A percentile compares a stretch with the other conserved stretches of the same genome.
These are phyloP conservation scores for Paecilomyces variotii DNA, from an alignment of 2,329 filamentous ascomycete genomes.

Conservation along the genomic window DNA sequence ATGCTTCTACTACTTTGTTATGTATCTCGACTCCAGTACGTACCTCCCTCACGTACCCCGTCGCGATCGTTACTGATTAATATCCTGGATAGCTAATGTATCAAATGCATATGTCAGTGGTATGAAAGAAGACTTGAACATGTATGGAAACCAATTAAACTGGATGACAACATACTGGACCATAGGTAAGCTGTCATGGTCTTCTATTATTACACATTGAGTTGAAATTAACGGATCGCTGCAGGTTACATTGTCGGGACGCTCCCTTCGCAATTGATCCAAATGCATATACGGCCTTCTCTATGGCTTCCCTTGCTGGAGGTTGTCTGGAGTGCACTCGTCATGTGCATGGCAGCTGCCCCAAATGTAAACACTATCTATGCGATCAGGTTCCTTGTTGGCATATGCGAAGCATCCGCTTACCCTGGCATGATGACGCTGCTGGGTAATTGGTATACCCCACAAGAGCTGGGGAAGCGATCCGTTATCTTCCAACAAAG, in stretches of 20 bases:
- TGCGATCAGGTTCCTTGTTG: constrained; percentile 6
- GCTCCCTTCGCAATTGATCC: background rate
- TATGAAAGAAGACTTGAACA: constrained; percentile 4
- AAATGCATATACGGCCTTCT: background rate
- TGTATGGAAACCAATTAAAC: constrained; percentile 3
- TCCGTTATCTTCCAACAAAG: constrained; percentile 7
- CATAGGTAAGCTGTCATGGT: constrained; percentile 1
- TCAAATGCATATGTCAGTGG: constrained; percentile 3
- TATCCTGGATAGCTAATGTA: background rate
- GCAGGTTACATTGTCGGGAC: background rate
- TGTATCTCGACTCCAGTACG: constrained; percentile 7
- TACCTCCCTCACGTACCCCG: background rate
- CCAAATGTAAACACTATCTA: constrained; percentile 5
- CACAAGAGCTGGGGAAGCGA: constrained; percentile 5
- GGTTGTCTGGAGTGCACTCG: constrained; percentile 5
- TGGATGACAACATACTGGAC: constrained; percentile 7
- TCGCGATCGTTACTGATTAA: background rate
- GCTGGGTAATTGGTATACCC: constrained; percentile 7
- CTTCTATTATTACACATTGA: background rate
- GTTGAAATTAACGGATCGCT: background rate
- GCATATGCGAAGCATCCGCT: constrained; percentile 4
- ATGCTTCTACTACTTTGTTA: constrained; percentile 7
- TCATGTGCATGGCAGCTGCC: constrained; percentile 7
- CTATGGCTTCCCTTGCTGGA: constrained; percentile 5
- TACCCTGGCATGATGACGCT: constrained; percentile 7